Evolutionary conservation across 345 rosid species (phyloP).

Genomic region (Moringa oleifera): DNA sequence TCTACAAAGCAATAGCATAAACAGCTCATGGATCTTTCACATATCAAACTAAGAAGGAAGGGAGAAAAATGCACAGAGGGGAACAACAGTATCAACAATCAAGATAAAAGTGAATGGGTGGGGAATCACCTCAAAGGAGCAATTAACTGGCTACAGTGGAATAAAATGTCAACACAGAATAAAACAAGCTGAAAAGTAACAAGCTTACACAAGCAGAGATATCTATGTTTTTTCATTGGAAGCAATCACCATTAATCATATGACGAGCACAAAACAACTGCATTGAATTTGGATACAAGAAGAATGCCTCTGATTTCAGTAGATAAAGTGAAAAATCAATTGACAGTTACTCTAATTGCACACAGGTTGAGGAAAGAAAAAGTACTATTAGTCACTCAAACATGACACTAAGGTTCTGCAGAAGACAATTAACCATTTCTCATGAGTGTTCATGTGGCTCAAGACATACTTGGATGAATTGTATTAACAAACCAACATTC

Average conservation of each 20-base stretch:
- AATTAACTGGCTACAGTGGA: background rate
- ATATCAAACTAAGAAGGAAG: too few species aligned
- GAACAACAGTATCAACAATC: too few species aligned
- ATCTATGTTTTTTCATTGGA: too few species aligned
- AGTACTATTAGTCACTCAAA: background rate
- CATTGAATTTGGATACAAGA: too few species aligned
- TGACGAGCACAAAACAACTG: background rate
- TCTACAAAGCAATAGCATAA: too few species aligned
- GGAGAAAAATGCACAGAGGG: too few species aligned
- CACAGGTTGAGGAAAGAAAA: background rate
- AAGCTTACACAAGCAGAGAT: background rate
- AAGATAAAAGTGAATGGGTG: too few species aligned
- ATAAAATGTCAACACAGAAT: background rate
- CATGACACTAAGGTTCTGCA: background rate
- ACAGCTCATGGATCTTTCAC: too few species aligned
- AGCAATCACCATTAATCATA: too few species aligned
- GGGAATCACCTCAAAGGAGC: background rate
- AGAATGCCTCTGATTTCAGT: background rate
- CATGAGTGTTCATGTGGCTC: background rate
- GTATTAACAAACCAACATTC: background rate
- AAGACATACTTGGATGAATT: too few species aligned
- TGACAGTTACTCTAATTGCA: background rate
- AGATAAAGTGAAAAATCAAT: too few species aligned
- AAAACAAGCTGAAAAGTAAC: background rate
- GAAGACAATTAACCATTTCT: background rate